These are phyloP conservation scores for Solanum infundibuliforme DNA, from an alignment of 257 asterid genomes.

Conservation along the genomic window DNA sequence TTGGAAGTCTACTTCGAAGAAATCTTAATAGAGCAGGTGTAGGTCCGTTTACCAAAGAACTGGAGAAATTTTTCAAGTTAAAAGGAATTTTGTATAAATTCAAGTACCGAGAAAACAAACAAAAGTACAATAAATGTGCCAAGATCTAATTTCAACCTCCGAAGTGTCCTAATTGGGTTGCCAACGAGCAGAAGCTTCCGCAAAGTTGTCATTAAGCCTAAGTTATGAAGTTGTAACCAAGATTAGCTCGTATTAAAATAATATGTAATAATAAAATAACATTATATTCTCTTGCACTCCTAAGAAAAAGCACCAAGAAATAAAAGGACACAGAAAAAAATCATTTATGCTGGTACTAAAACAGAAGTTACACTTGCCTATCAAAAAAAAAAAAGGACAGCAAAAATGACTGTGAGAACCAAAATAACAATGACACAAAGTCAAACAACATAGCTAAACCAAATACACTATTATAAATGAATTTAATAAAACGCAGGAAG, in stretches of 20 bases:
- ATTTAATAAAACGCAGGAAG: neutral
- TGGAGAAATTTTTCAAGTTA: conserved; percentile 17
- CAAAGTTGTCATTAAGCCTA: conserved; percentile 86
- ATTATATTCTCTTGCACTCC: neutral
- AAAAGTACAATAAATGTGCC: neutral
- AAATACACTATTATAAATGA: neutral
- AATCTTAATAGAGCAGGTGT: conserved; percentile 68
- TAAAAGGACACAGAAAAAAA: neutral
- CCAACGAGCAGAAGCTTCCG: conserved; percentile 88
- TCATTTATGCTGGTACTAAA: neutral
- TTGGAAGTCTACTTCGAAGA: conserved; percentile 85
- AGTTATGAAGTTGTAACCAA: conserved; percentile 2
- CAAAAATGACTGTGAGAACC: neutral
- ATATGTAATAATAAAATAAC: neutral
- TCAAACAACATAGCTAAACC: neutral
- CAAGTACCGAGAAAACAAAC: neutral
- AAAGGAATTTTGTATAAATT: neutral
- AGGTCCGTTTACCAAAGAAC: conserved; percentile 89
- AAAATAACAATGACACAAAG: neutral
- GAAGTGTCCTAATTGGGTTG: conserved; percentile 80
- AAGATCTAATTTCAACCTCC: conserved; percentile 45
- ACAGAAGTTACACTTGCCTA: neutral
- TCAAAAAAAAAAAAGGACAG: neutral
- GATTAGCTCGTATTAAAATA: neutral
- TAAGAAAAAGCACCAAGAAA: neutral